Conservation (phyloP, 2,329 filamentous ascomycete genomes). For the Thelonectria olida region DNA sequence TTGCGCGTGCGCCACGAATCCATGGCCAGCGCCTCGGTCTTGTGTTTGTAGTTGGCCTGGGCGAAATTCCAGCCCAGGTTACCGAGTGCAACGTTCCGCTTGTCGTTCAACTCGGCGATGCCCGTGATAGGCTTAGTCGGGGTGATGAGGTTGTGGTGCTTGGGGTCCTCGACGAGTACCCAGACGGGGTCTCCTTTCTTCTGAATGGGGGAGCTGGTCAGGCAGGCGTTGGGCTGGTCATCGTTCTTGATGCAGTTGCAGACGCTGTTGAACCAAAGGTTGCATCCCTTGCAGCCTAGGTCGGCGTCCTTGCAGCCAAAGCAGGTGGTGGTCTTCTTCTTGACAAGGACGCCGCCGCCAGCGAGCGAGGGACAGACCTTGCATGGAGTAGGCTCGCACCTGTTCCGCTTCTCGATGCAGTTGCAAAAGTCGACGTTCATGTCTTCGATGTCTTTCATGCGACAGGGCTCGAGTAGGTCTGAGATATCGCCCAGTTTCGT, state of each 20-base stretch:
- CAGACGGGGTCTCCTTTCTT: neutral
- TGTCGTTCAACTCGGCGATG: conserved; percentile 8
- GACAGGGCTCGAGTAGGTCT: too few relatives aligned
- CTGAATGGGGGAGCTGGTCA: neutral
- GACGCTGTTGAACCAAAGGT: conserved; percentile 19
- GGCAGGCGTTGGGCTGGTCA: conserved; percentile 2
- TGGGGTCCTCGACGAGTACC: neutral
- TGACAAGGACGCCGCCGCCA: neutral
- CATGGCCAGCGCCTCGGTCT: conserved; percentile 6
- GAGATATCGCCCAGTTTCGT: too few relatives aligned
- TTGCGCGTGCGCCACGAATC: conserved; percentile 24
- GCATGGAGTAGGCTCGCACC: too few relatives aligned
- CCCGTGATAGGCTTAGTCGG: conserved; percentile 17
- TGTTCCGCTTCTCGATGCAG: too few relatives aligned
- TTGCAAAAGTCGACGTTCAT: too few relatives aligned
- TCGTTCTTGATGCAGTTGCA: conserved; percentile 21
- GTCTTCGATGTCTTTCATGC: too few relatives aligned
- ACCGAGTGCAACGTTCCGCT: neutral
- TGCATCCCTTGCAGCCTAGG: conserved; percentile 15
- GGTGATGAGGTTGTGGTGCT: conserved; percentile 19
- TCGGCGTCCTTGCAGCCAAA: neutral
- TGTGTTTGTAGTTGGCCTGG: conserved; percentile 14
- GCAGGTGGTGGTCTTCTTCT: neutral
- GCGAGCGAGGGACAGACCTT: too few relatives aligned
- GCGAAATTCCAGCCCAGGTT: conserved; percentile 22